Evolutionary conservation across 1,284 basidiomycete genomes (phyloP), one percentile per base, ranked within the genome.

Genomic region (Rhodotorula sp.): DNA sequence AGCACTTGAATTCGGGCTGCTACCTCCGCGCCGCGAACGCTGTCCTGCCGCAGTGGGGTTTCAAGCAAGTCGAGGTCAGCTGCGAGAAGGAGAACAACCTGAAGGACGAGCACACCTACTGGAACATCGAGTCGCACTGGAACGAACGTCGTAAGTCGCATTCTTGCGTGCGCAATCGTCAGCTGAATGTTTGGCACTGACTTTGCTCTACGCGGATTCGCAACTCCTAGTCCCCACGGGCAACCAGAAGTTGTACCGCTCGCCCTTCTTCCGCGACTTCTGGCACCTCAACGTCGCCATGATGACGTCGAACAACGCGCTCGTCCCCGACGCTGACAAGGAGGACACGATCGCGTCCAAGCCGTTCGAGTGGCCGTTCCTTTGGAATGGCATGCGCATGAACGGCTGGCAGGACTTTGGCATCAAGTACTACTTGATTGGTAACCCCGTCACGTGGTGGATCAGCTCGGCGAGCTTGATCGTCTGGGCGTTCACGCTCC

Each of bases 281-380:
- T 94, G 93, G 87, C 95, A 99, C 80, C 87, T 99, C 67, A 99
- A 99, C 78, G 92, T 99, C 22, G 95, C 94, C 22, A 99, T 99
- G 96, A 95, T 96, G 92, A 97, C 94, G 0, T 96, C 94, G 8
- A 99, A 99, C 84, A 99, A 99, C 80, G 94, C 96, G 0, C 88
- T 99, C 64, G 83, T 98, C 55, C 95, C 95, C 0, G 94, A 99
- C 78, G 91, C 94, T 0, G 95, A 99, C 84, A 99, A 99, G 83
- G 92, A 94, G 76, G 95, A 99, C 79, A 92, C 97, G 76, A 87
- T 99, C 61, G 94, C 95, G 0, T 95, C 92, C 47, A 87, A 86
- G 76, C 94, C 95, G 0, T 84, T 85, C 58, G 94, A 99, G 79
- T 99, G 96, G 95, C 95, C 95, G 0, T 90, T 90, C 82, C 84